Conservation (phyloP, 2,329 filamentous ascomycete genomes). For the Fusarium camptoceras region DNA sequence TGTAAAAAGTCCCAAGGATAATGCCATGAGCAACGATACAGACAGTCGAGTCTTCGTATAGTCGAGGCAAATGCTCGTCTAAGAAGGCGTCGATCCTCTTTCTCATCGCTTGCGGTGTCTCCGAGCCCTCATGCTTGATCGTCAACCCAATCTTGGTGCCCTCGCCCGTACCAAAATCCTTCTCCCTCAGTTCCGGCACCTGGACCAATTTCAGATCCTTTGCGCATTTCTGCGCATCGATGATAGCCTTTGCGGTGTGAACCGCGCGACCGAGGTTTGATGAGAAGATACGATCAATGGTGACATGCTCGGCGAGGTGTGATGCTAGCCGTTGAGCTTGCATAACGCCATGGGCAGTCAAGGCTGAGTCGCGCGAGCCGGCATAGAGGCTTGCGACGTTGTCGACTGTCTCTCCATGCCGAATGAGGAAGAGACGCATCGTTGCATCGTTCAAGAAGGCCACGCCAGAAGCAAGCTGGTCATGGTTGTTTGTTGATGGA, state of each 20-base stretch:
- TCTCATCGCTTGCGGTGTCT: slow-evolving; percentile 76
- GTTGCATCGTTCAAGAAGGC: slow-evolving; percentile 36
- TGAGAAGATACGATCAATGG: slow-evolving; percentile 75
- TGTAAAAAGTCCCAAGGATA: slow-evolving; percentile 77
- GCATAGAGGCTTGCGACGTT: slow-evolving; percentile 85
- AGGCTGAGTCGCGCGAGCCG: slow-evolving; percentile 80
- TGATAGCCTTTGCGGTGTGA: slow-evolving; percentile 76
- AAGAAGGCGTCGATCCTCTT: slow-evolving; percentile 75
- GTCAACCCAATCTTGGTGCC: slow-evolving; percentile 66
- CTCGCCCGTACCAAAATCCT: slow-evolving; percentile 79
- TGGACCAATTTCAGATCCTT: slow-evolving; percentile 38
- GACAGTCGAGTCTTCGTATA: slow-evolving; percentile 21
- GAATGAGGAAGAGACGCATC: slow-evolving; percentile 75
- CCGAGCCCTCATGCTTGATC: slow-evolving; percentile 63
- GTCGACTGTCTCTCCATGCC: slow-evolving; percentile 91
- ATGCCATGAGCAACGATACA: slow-evolving; percentile 83
- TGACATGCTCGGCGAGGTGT: slow-evolving; percentile 61
- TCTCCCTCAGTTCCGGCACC: slow-evolving; percentile 70
- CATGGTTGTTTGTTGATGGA: slow-evolving; percentile 36
- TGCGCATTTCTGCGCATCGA: slow-evolving; percentile 62
- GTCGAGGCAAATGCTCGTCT: slow-evolving; percentile 69
- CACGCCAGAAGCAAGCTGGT: slow-evolving; percentile 34
- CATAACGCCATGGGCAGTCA: slow-evolving; percentile 84
- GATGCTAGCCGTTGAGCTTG: slow-evolving; percentile 79
- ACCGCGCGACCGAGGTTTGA: slow-evolving; percentile 81